phyloP scores from a whole-genome alignment of 208 protist species.

The Trypanosoma rangeli region DNA sequence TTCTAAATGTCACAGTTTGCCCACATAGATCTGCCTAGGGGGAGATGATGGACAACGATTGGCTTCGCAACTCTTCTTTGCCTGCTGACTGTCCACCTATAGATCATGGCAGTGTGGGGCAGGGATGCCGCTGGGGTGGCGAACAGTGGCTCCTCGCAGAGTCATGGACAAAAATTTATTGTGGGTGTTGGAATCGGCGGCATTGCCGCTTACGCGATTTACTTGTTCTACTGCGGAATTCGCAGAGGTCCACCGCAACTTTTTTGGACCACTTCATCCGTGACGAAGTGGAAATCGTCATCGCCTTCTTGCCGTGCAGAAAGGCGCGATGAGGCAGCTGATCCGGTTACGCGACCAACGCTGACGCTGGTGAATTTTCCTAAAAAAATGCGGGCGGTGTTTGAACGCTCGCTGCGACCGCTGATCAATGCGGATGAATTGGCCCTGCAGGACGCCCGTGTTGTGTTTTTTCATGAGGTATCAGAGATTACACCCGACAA shows the following conservation, averaged over 20 bases:
- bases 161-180: slow-evolving; percentile 6
- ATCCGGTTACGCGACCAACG: neutral
- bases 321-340: neutral
- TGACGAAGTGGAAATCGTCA: neutral
- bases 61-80: slow-evolving; percentile 9
- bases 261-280: slow-evolving; percentile 22
- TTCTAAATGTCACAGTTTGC: neutral
- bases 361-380: slow-evolving; percentile 69
- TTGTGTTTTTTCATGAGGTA: slow-evolving; percentile 67
- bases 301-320: neutral
- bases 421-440: slow-evolving; percentile 38
- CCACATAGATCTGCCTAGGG: neutral
- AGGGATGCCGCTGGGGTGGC: neutral
- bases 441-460: slow-evolving; percentile 35
- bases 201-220: slow-evolving; percentile 25
- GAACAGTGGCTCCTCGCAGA: neutral
- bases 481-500: slow-evolving; percentile 30
- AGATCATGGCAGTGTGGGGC: neutral
- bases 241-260: slow-evolving; percentile 39
- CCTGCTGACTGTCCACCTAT: neutral
- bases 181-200: slow-evolving; percentile 40
- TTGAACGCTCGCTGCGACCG: slow-evolving; percentile 26
- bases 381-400: slow-evolving; percentile 19
- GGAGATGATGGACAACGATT: slow-evolving; percentile 11
- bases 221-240: slow-evolving; percentile 32